Conservation (phyloP, 352 stramenopile genomes). For the Phytopythium mirpurense region DNA sequence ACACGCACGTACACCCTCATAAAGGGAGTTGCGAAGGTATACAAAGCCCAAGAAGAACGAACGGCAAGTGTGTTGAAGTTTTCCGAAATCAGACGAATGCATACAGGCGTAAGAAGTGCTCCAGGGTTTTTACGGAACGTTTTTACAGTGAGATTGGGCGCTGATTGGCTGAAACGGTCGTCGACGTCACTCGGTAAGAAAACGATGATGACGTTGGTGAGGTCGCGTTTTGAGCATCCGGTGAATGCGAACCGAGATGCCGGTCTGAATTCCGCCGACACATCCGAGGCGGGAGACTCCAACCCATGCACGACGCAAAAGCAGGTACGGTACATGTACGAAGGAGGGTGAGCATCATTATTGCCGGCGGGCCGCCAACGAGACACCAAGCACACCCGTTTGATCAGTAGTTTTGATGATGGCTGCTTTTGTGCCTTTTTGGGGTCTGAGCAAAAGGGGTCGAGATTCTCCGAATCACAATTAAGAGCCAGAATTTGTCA, state of each 20-base stretch:
- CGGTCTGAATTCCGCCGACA: slow-evolving; percentile 1
- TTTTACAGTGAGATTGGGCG: slow-evolving; percentile 17
- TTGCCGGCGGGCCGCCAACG: too few relatives aligned
- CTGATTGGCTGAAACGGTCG: slow-evolving; percentile 32
- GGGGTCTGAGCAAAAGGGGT: background rate
- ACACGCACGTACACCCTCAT: too few relatives aligned
- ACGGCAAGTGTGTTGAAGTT: slow-evolving; percentile 14
- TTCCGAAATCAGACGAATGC: slow-evolving; percentile 3
- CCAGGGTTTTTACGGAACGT: slow-evolving; percentile 10
- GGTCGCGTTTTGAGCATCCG: background rate
- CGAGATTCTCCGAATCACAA: too few relatives aligned
- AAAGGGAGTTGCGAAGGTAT: background rate
- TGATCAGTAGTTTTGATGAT: too few relatives aligned
- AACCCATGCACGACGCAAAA: background rate
- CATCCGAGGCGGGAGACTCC: too few relatives aligned
- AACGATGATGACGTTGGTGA: slow-evolving; percentile 6
- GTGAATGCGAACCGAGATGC: slow-evolving; percentile 6
- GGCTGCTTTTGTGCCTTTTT: too few relatives aligned
- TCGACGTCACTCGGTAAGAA: slow-evolving; percentile 11
- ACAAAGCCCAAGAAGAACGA: background rate
- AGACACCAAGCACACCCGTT: too few relatives aligned
- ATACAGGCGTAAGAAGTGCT: slow-evolving; percentile 1
- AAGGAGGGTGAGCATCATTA: too few relatives aligned
- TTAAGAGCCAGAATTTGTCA: too few relatives aligned
- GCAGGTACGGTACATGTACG: too few relatives aligned